Evolutionary conservation across 257 asterid species (phyloP), one percentile per base, ranked within the genome.

Genomic region (Scutellaria baicalensis): DNA sequence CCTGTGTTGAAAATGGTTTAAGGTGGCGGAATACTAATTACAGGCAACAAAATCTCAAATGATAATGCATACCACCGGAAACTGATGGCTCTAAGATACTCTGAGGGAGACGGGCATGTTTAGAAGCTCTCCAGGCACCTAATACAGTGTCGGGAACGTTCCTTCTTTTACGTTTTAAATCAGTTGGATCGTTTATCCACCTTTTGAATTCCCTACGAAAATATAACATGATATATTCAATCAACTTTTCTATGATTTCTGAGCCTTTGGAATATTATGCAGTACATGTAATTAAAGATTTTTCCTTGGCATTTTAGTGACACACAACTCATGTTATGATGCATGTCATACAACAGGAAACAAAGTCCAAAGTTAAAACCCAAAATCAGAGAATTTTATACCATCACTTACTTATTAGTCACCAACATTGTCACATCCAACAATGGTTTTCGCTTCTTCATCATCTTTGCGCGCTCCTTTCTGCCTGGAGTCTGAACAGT

Each of bases 401-500:
- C 10, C 13, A 58, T 73, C 50, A 64, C 86, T 6, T 86, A 93
- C 98, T 61, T 56, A 44, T 86, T 83, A 54, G 90, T 49, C 59
- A 93, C 21, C 58, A 81, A 77, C 13, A 77, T 43, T 68, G 78
- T 62, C 8, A 43, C 75, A 77, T 89, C 99, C 55, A 74, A 48
- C 66, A 79, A 17, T 70, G 81, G 63, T 77, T 81, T 91, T 55
- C 85, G 83, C 84, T 87, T 91, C 86, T 77, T 86, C 57, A 58
- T 69, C 77, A 80, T 75, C 58, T 73, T 84, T 5, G 71, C 62
- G 35, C 68, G 76, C 79, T 93, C 96, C 75, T 69, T 86, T 60
- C 79, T 56, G 57, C 93, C 95, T 14, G 99, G 97, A 56, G 97
- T 91, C 54, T 36, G 87, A 66, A 93, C 74, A 71, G 78, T 60